Evolutionary conservation across 2,329 filamentous ascomycete species (phyloP).

Genomic region (Davidsoniella virescens): DNA sequence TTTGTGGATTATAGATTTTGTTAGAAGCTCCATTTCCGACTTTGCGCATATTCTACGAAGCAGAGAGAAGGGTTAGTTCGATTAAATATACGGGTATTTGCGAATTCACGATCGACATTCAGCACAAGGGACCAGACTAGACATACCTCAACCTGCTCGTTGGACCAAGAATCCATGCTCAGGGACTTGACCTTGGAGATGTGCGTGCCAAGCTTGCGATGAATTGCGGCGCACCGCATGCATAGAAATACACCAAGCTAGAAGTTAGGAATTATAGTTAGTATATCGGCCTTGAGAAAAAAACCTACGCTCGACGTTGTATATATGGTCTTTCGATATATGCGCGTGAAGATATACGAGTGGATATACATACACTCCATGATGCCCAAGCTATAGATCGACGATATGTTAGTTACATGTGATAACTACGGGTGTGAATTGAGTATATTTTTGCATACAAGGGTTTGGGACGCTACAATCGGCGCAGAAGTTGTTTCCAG

Average conservation of each 20-base stretch:
- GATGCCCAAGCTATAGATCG: constrained; percentile 65
- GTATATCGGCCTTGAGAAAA: not conserved
- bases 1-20: constrained; percentile 74
- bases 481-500: constrained; percentile 86
- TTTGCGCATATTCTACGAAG: constrained; percentile 70
- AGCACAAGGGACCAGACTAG: not conserved
- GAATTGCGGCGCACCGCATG: constrained; percentile 89
- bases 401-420: constrained; percentile 17
- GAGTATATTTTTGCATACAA: constrained; percentile 38
- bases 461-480: constrained; percentile 87
- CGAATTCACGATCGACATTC: not conserved
- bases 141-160: constrained; percentile 87
- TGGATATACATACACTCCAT: constrained; percentile 60
- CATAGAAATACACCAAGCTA: constrained; percentile 91
- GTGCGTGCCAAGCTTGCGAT: constrained; percentile 93
- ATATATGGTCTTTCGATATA: not conserved
- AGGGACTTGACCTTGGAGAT: constrained; percentile 97
- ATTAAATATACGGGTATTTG: not conserved
- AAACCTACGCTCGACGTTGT: not conserved
- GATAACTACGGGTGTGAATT: not conserved
- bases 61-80: not conserved
- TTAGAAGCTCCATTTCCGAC: constrained; percentile 79
- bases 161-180: constrained; percentile 95
- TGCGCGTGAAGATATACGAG: not conserved
- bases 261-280: not conserved